Percentiles rank a stretch among this genome's conserved stretches.
Evolutionary conservation across 371 early-diverging fungal genomes (phyloP).

Genomic region (Mortierella sp.): DNA sequence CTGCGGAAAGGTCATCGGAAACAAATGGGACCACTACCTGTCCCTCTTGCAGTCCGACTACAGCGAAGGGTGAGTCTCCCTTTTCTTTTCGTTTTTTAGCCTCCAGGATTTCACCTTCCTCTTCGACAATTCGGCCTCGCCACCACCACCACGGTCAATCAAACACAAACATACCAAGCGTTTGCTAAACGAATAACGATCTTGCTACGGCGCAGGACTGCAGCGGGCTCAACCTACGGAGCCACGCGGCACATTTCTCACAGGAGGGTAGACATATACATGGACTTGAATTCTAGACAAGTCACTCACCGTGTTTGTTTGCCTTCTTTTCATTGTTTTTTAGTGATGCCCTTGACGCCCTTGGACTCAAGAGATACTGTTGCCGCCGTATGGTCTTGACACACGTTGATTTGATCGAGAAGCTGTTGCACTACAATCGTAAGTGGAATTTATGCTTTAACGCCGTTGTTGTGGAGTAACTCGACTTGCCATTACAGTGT

Average conservation of each 20-base stretch:
- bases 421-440: conserved; percentile 96
- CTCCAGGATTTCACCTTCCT: neutral
- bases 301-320: neutral
- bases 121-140: neutral
- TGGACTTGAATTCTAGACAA: neutral
- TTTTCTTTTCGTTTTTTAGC: neutral
- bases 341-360: conserved; percentile 92
- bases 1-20: conserved; percentile 98
- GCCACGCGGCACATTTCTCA: neutral
- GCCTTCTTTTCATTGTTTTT: neutral
- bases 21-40: conserved; percentile 98
- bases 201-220: neutral
- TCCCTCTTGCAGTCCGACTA: conserved; percentile 83
- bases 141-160: neutral
- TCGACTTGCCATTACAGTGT: neutral
- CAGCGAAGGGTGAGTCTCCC: conserved; percentile 77
- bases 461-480: neutral
- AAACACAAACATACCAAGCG: neutral
- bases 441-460: conserved; percentile 52
- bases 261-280: neutral
- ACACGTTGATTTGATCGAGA: conserved; percentile 99
- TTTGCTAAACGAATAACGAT: neutral
- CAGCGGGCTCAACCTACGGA: neutral
- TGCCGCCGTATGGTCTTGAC: conserved; percentile 99
- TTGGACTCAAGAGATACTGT: conserved; percentile 98